phyloP scores from a whole-genome alignment of 345 rosid genomes.

The Linum tenue region DNA sequence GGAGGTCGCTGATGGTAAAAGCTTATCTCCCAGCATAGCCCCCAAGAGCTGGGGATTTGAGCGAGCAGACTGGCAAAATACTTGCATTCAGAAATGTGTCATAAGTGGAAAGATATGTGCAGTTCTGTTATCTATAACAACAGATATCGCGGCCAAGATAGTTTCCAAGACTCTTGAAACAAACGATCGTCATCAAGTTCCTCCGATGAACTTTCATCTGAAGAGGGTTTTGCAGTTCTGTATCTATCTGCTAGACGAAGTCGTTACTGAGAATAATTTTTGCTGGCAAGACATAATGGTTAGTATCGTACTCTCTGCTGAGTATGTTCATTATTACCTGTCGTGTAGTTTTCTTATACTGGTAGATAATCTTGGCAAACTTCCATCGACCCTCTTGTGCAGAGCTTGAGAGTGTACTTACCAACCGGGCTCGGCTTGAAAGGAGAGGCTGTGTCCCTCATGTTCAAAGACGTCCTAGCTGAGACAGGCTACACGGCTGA shows the following conservation, averaged over 20 bases:
- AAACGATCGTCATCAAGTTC: conserved; percentile 14
- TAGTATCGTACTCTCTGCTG: conserved; percentile 13
- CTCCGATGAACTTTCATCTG: conserved; percentile 31
- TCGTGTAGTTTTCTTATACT: too few species aligned
- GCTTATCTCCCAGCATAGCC: conserved; percentile 14
- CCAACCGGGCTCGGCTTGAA: conserved; percentile 39
- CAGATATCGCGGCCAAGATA: conserved; percentile 34
- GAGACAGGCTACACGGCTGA: conserved; percentile 27
- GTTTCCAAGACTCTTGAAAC: conserved; percentile 23
- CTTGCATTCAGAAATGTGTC: conserved; percentile 62
- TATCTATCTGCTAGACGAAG: conserved; percentile 58
- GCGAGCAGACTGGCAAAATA: conserved; percentile 72
- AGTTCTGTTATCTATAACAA: conserved; percentile 46
- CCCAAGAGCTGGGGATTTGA: conserved; percentile 42
- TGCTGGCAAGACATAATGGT: conserved; percentile 70
- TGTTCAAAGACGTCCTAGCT: conserved; percentile 36
- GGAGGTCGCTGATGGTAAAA: conserved; percentile 18
- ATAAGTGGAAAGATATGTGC: conserved; percentile 55
- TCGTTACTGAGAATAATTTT: conserved; percentile 44
- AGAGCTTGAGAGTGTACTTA: conserved; percentile 62
- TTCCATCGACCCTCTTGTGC: neutral
- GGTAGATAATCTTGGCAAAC: too few species aligned
- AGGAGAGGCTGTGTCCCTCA: conserved; percentile 27
- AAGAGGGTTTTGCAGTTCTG: conserved; percentile 54
- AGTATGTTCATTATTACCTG: too few species aligned